Evolutionary conservation across 2,329 filamentous ascomycete genomes (phyloP), one percentile per base, ranked within the genome.

Genomic region (Purpureocillium takamizusanense): DNA sequence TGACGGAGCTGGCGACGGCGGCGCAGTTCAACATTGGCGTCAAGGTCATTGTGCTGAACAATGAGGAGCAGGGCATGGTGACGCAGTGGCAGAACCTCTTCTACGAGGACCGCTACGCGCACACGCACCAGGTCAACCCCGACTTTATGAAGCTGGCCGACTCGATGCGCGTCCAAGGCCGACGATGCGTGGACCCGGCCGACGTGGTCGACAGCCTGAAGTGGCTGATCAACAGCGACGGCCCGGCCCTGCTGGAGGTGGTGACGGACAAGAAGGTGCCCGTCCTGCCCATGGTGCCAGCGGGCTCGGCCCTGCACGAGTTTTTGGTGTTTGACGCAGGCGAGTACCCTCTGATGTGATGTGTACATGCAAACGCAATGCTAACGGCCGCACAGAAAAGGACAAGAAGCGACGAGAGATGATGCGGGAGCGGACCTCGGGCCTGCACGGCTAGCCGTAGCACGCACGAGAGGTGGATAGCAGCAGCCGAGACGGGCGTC

Each of bases 61-160:
- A 85, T 90, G 65, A 95, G 92, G 57, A 97, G 65, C 90, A 95
- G 66, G 90, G 90, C 38, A 97, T 97, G 90, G 89, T 97, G 32
- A 95, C 89, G 2, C 90, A 95, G 67, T 97, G 90, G 90, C 90
- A 97, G 66, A 89, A 87, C 53, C 78, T 97, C 48, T 97, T 97
- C 69, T 97, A 94, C 68, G 84, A 95, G 62, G 88, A 95, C 57
- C 81, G 90, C 51, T 97, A 81, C 53, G 75, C 87, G 28, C 89
- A 95, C 61, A 95, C 90, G 0, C 90, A 97, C 62, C 89, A 95
- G 67, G 74, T 78, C 57, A 97, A 97, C 63, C 88, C 90, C n/a
- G 81, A 95, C 60, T 97, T 97, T 59, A 81, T 94, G 59, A 94
- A 94, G 69, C 72, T 97, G 34, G 79, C 86, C 27, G 86, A 95